Evolutionary conservation across 23 red algal species (phyloP).

Genomic region (Gracilaria domingensis): DNA sequence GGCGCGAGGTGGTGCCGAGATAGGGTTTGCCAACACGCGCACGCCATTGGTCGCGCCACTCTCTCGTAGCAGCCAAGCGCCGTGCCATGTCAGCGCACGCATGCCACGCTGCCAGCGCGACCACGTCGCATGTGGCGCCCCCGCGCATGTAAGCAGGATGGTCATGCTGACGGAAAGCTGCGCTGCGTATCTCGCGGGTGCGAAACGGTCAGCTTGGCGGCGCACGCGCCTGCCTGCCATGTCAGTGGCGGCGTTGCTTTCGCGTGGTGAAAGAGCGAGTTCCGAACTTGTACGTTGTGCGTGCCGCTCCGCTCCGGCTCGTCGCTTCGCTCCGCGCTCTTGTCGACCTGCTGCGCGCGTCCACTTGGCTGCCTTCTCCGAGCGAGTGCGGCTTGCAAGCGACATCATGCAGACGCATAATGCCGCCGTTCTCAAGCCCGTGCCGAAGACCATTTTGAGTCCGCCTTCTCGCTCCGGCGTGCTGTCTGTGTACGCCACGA

Average conservation of each 20-base stretch:
- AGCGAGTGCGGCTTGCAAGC: background rate
- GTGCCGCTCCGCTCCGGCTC: background rate
- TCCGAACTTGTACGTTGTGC: background rate
- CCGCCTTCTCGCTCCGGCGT: conserved; percentile 54
- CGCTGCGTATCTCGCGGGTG: background rate
- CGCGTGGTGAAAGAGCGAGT: background rate
- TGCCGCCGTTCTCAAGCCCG: conserved; percentile 11
- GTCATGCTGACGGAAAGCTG: background rate
- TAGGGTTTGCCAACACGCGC: background rate
- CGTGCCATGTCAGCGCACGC: too few species aligned
- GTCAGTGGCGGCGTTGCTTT: background rate
- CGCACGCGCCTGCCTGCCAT: background rate
- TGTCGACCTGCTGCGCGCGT: background rate
- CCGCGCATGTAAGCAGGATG: background rate
- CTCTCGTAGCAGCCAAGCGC: too few species aligned
- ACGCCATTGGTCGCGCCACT: background rate
- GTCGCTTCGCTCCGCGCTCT: background rate
- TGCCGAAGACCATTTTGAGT: conserved; percentile 44
- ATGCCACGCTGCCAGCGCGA: background rate
- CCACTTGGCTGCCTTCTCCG: background rate
- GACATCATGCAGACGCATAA: conserved; percentile 18
- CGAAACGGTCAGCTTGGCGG: background rate
- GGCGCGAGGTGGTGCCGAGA: background rate
- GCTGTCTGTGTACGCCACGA: conserved; percentile 60
- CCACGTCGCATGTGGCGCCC: background rate